Evolutionary conservation across 352 stramenopile genomes (phyloP).

Genomic region (Blastocystis sp.): DNA sequence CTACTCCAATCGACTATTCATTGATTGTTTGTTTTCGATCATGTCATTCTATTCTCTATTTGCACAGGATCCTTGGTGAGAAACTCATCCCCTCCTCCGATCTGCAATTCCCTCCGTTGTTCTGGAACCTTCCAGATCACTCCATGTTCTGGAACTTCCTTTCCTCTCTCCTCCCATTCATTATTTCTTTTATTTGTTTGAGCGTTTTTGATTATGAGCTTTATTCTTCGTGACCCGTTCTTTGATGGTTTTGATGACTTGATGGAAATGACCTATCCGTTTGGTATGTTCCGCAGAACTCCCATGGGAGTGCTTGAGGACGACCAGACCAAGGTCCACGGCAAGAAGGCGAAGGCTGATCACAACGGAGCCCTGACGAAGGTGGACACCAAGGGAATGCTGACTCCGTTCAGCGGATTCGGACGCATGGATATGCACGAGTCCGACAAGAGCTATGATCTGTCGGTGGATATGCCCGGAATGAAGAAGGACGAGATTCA

Average conservation of each 20-base stretch:
- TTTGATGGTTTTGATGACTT: constrained; percentile 52
- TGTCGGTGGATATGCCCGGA: constrained; percentile 31
- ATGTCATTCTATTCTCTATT: too few relatives aligned
- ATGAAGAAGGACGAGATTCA: constrained; percentile 28
- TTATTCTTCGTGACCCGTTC: constrained; percentile 38
- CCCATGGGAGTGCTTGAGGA: too few relatives aligned
- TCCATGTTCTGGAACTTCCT: background rate
- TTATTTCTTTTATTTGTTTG: background rate
- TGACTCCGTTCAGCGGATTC: constrained; percentile 13
- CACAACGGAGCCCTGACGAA: too few relatives aligned
- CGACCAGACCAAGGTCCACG: too few relatives aligned
- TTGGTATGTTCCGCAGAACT: too few relatives aligned
- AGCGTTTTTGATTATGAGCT: background rate
- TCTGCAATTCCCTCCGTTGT: too few relatives aligned
- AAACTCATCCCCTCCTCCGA: too few relatives aligned
- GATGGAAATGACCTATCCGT: background rate
- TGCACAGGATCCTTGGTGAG: too few relatives aligned
- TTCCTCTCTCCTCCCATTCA: background rate
- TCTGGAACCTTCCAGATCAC: too few relatives aligned
- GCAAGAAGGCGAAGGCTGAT: too few relatives aligned
- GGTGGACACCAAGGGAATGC: too few relatives aligned
- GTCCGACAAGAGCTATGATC: background rate
- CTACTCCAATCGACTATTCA: constrained; percentile 3
- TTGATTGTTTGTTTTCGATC: constrained; percentile 5
- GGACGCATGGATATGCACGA: constrained; percentile 28